Base-by-base conservation (phyloP, 768 basidiomycete genomes). In the Clathrus columnatus region DNA sequence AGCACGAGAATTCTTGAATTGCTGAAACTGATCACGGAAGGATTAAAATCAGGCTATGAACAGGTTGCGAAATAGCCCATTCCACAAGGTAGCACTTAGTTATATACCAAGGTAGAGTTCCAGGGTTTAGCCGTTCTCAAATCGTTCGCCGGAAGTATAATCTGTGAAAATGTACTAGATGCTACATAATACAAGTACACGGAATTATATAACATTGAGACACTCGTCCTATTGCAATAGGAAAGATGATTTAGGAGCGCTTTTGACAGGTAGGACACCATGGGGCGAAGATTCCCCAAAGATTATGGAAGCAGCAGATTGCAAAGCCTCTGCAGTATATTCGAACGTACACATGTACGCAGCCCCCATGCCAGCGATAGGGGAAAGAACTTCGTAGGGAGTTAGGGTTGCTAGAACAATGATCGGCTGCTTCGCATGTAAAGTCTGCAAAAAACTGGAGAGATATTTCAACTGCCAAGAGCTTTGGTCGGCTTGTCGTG, bases 401-500 rank as follows among this genome's bases (percentile, higher is more conserved):
- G 75, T 78, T 62, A 83, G 83, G 32, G 80, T 83, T 18, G 80
- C 75, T 0, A 86, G 58, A 14, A 85, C 64, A 1, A 83, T 70
- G 29, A 83, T 65, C 17, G 17, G 43, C 2, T 5, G 26, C 18
- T 4, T 11, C 4, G 36, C 4, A 36, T 36, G 36, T 44, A 62
- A 58, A 51, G 60, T 20, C 29, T 48, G 57, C 18, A 68, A 44
- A 41, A 74, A 59, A 30, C 60, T 57, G 47, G 57, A 63, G 52
- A 84, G 59, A 36, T 70, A 68, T 10, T 69, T 67, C 48, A 73
- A 54, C 66, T 83, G 84, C 83, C 83, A 85, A 10, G 49, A 41
- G 41, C 70, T 71, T 26, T 68, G 70, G 57, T 80, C 72, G 16
- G 77, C 83, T 57, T 83, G 83, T 5, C 82, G 74, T 43, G 81